Percentiles rank a stretch among this genome's conserved stretches.
phyloP scores from a whole-genome alignment of 2,329 filamentous ascomycete genomes.

The Chaetomiaceae sp. region DNA sequence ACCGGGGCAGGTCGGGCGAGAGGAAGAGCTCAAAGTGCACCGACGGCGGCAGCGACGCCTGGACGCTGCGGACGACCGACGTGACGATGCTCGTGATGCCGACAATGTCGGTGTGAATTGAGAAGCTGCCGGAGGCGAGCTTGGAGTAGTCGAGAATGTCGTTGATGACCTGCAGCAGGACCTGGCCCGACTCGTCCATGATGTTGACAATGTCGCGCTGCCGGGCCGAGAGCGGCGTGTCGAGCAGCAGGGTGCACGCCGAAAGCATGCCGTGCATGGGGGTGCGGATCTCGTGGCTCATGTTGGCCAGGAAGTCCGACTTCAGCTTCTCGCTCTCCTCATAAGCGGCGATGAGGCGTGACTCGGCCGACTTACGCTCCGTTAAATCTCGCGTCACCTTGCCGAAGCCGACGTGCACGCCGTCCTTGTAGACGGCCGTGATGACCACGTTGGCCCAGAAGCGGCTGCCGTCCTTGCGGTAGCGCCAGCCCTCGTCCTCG shows the following conservation, averaged over 20 bases:
- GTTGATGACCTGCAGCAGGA: constrained; percentile 59
- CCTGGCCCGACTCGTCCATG: constrained; percentile 55
- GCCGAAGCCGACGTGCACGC: constrained; percentile 51
- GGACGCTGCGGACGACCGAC: constrained; percentile 48
- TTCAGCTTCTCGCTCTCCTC: constrained; percentile 61
- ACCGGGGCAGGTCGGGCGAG: constrained; percentile 43
- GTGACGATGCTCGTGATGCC: constrained; percentile 42
- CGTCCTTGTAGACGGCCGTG: constrained; percentile 50
- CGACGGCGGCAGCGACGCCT: constrained; percentile 41
- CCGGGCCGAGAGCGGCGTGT: constrained; percentile 47
- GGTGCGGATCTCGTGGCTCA: constrained; percentile 61
- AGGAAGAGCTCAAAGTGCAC: constrained; percentile 44
- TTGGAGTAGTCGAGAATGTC: constrained; percentile 66
- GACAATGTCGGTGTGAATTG: constrained; percentile 50
- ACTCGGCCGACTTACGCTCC: constrained; percentile 51
- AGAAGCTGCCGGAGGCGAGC: constrained; percentile 55
- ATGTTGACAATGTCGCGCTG: constrained; percentile 55
- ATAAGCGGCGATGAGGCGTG: constrained; percentile 52
- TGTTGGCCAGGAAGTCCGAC: constrained; percentile 58
- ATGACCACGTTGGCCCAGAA: constrained; percentile 61
- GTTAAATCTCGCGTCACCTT: constrained; percentile 57
- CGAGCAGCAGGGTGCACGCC: constrained; percentile 53
- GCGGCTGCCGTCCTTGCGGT: constrained; percentile 51
- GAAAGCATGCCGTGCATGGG: constrained; percentile 61
- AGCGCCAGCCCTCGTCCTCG: constrained; percentile 58